Evolutionary conservation across 2,329 filamentous ascomycete genomes (phyloP), one percentile per base, ranked within the genome.

Genomic region (Ophiocordyceps australis): DNA sequence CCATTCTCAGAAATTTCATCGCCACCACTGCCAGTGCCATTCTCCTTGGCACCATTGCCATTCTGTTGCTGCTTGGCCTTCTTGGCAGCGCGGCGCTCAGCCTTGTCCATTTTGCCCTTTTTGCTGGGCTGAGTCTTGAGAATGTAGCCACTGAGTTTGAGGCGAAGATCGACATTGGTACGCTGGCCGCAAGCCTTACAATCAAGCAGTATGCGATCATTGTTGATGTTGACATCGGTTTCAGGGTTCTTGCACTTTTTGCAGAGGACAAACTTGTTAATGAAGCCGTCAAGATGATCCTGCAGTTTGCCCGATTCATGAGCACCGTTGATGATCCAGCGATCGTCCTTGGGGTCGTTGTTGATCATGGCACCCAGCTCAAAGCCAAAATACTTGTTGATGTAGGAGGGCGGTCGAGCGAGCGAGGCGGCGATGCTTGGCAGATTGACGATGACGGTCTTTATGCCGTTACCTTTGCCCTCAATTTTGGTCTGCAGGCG

Each of bases 331-430:
- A 98, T 95, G 60, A 98, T 98, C 86, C 89, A 98, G 51, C 89
- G 89, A 52, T 98, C 89, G 52, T 95, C 86, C 44, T 82, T 74
- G 38, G 89, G 86, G 50, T 94, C 89, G 42, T 83, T 85, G 61
- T 94, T 95, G 62, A 89, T 94, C 64, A 95, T 89, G 42, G 89
- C 89, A 51, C 89, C 89, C 31, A 98, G 74, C 60, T 98, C 89
- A 53, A 98, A 95, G 43, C 89, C 89, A 47, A 98, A 98, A 65
- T 92, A 98, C 65, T 98, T 98, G 74, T 98, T 95, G 50, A 98
- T 71, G 54, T 94, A 92, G 47, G 81, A 66, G 37, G 85, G 82
- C 36, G 86, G 86, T 42, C 89, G 86, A 45, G 81, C 82, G 41
- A 98, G 73, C 35, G 86, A 91, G 46, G 79, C 66, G 43, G 86